These are phyloP conservation scores for Aspergillus versicolor DNA, from an alignment of 2,329 filamentous ascomycete genomes.

Conservation along the genomic window DNA sequence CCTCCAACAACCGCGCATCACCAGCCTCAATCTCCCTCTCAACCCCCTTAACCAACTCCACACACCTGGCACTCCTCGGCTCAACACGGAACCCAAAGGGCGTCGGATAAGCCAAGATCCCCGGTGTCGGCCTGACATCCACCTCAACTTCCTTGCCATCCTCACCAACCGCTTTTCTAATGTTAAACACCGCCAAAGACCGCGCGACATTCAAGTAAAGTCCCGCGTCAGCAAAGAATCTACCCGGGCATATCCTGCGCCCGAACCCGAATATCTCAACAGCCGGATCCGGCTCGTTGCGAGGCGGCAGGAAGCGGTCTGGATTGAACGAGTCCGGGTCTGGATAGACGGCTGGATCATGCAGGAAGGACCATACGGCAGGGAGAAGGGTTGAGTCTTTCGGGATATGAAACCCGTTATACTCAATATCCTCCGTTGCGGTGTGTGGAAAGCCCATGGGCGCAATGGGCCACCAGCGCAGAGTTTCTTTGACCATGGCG, in stretches of 20 bases:
- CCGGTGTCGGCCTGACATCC: constrained; percentile 35
- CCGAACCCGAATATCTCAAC: constrained; percentile 38
- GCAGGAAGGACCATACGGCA: constrained; percentile 38
- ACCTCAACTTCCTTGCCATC: constrained; percentile 36
- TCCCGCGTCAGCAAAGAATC: constrained; percentile 42
- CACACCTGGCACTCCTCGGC: constrained; percentile 35
- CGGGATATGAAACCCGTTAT: constrained; percentile 28
- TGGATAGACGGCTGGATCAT: constrained; percentile 38
- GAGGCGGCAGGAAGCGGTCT: constrained; percentile 39
- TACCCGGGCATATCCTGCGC: constrained; percentile 44
- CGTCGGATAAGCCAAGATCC: constrained; percentile 37
- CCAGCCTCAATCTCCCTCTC: constrained; percentile 19
- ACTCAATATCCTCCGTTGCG: constrained; percentile 26
- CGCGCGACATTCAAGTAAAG: constrained; percentile 45
- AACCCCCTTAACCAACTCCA: constrained; percentile 31
- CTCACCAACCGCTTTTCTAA: constrained; percentile 37
- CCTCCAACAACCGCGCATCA: too few relatives aligned
- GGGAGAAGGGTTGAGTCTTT: constrained; percentile 37
- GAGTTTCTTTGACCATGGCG: constrained; percentile 39
- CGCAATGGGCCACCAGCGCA: constrained; percentile 37
- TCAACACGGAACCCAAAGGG: constrained; percentile 35
- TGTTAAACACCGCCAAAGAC: constrained; percentile 48
- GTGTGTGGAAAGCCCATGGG: constrained; percentile 34
- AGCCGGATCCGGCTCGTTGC: constrained; percentile 39
- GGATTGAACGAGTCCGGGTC: constrained; percentile 44